Evolutionary conservation across 2,329 filamentous ascomycete genomes (phyloP).

Genomic region (Niveomyces coronatus): DNA sequence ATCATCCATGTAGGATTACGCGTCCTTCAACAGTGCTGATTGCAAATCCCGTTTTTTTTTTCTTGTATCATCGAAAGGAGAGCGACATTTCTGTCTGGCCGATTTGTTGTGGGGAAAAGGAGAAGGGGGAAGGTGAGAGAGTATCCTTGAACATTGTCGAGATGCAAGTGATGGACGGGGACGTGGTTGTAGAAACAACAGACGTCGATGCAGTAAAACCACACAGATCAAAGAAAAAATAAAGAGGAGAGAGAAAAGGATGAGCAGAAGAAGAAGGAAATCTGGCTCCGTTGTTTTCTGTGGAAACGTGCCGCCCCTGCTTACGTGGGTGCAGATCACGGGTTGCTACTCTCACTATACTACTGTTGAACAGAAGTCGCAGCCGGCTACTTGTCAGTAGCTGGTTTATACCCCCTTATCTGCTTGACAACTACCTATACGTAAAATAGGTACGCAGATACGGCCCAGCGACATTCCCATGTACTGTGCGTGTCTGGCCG

Average conservation of each 20-base stretch:
- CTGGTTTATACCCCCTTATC: too few species aligned
- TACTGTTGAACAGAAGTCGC: too few species aligned
- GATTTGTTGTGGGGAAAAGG: conserved; percentile 1
- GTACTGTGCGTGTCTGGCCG: too few species aligned
- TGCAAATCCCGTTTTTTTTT: conserved; percentile 3
- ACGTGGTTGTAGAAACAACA: conserved; percentile 3
- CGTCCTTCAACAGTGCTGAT: background rate
- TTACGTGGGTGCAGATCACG: too few species aligned
- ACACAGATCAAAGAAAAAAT: background rate
- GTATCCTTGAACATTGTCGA: background rate
- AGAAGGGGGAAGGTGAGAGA: background rate
- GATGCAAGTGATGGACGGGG: background rate
- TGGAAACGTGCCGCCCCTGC: too few species aligned
- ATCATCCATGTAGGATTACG: background rate
- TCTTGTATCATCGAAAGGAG: too few species aligned
- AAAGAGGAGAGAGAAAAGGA: background rate
- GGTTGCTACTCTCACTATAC: too few species aligned
- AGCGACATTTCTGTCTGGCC: background rate
- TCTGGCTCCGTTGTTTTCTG: too few species aligned
- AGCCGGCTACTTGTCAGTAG: too few species aligned
- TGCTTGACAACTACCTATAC: too few species aligned
- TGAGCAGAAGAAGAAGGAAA: background rate
- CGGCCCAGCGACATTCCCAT: too few species aligned
- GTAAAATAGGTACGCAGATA: too few species aligned
- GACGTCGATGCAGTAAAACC: conserved; percentile 2